Base-by-base conservation (phyloP, 768 basidiomycete genomes). In the Ramaria sp. region DNA sequence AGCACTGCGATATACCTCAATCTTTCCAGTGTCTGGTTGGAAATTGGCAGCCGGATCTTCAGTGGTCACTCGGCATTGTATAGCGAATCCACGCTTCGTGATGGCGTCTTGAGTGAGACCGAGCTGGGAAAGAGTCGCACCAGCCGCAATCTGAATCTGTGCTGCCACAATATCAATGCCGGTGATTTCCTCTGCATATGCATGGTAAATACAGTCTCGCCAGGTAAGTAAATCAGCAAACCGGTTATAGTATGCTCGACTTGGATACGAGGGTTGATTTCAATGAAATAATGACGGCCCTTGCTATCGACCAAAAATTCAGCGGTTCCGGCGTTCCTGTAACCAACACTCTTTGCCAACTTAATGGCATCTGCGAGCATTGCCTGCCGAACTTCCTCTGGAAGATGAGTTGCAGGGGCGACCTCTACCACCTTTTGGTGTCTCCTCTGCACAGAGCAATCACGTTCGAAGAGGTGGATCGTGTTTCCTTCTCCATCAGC, bases 391-490 rank as follows among this genome's bases (percentile, higher is more conserved):
- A 94, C 75, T 64, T 93, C 88, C 57, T 98, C 94, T 33, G 88
- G 84, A 43, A 98, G 80, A 68, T 95, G 90, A 24, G 88, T 92
- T 24, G 96, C 95, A 27, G 96, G 96, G 0, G 96, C 96, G 50
- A 96, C 94, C 71, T 98, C 96, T 60, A 98, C 96, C 59, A 99
- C 95, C 72, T 97, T 99, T 69, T 99, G 96, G 73, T 99, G 96
- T 59, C 96, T 79, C 59, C 96, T 77, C 70, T 99, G 96, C 11
- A 99, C 96, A 31, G 96, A 98, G 69, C 96, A 99, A 69, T 99
- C 96, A 68, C 96, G 92, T 71, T 99, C 96, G 64, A 98, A 99
- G 31, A 99, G 82, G 70, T 98, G 96, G 60, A 99, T 91, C 37
- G 89, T 88, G 76, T 98, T 98, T 39, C 96, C 96, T 54, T 82